phyloP scores from a whole-genome alignment of 768 basidiomycete species.

The Hydnum rufescens region DNA sequence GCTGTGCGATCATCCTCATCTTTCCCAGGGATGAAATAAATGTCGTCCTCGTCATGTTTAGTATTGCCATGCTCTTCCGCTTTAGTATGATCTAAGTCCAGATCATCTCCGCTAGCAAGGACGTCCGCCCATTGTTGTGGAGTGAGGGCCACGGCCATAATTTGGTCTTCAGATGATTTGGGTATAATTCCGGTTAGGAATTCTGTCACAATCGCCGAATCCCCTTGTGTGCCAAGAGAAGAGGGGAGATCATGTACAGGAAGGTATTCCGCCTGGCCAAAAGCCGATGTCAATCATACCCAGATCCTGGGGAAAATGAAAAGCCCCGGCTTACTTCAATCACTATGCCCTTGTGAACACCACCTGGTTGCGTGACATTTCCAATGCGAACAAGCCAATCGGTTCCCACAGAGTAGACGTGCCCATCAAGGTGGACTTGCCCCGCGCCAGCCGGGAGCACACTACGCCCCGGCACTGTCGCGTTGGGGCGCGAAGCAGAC shows the following conservation, averaged over 20 bases:
- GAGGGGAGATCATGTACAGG: neutral
- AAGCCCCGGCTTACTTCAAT: neutral
- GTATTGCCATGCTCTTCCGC: neutral
- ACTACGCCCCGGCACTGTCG: neutral
- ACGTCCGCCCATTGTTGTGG: neutral
- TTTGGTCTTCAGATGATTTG: neutral
- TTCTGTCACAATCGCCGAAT: neutral
- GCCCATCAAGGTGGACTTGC: neutral
- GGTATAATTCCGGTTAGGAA: neutral
- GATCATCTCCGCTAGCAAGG: neutral
- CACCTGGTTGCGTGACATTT: neutral
- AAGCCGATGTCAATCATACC: neutral
- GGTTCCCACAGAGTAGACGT: neutral
- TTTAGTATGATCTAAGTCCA: neutral
- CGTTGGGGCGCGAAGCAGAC: neutral
- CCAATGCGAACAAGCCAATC: neutral
- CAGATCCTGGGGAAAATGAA: neutral
- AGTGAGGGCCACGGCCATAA: neutral
- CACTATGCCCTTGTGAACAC: neutral
- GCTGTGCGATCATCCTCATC: neutral
- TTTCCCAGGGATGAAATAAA: neutral
- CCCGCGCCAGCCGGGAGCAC: neutral
- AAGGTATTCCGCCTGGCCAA: neutral
- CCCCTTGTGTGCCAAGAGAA: neutral
- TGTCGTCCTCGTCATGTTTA: neutral